Evolutionary conservation across 2,329 filamentous ascomycete genomes (phyloP).

Genomic region (Lithohypha guttulata): DNA sequence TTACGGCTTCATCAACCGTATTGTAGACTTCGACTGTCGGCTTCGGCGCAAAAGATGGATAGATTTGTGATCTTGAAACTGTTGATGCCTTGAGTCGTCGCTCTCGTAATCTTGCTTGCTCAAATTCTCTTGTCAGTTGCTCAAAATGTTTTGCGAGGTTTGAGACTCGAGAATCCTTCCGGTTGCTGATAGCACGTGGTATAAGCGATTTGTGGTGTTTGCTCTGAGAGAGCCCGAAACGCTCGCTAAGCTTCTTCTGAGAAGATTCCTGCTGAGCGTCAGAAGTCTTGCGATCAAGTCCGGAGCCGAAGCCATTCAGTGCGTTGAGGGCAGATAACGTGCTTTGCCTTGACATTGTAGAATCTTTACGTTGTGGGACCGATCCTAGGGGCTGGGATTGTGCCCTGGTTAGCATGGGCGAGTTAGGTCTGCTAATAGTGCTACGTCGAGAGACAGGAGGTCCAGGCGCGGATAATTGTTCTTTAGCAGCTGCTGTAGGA

Average conservation of each 20-base stretch:
- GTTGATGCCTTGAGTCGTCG: constrained; percentile 69
- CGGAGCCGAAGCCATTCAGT: constrained; percentile 17
- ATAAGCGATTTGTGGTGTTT: constrained; percentile 67
- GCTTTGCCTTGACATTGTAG: constrained; percentile 13
- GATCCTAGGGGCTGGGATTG: constrained; percentile 40
- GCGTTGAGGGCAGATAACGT: constrained; percentile 19
- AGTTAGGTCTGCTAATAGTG: constrained; percentile 22
- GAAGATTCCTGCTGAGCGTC: constrained; percentile 30
- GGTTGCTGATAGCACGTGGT: constrained; percentile 66
- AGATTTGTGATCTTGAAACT: constrained; percentile 64
- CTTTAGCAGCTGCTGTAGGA: neutral
- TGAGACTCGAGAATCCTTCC: constrained; percentile 68
- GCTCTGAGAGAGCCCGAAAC: constrained; percentile 54
- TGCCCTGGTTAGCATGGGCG: constrained; percentile 40
- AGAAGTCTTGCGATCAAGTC: constrained; percentile 10
- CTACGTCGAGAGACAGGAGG: neutral
- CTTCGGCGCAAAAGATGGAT: constrained; percentile 84
- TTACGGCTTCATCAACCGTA: constrained; percentile 84
- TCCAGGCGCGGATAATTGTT: neutral
- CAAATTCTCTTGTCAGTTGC: constrained; percentile 89
- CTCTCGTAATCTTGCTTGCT: constrained; percentile 83
- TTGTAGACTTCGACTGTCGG: constrained; percentile 94
- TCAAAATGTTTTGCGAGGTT: constrained; percentile 94
- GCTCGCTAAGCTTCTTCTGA: constrained; percentile 70
- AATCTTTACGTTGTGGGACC: constrained; percentile 25